Evolutionary conservation across 495 filamentous ascomycete species (phyloP).

Genomic region (Penicillium turbatum): DNA sequence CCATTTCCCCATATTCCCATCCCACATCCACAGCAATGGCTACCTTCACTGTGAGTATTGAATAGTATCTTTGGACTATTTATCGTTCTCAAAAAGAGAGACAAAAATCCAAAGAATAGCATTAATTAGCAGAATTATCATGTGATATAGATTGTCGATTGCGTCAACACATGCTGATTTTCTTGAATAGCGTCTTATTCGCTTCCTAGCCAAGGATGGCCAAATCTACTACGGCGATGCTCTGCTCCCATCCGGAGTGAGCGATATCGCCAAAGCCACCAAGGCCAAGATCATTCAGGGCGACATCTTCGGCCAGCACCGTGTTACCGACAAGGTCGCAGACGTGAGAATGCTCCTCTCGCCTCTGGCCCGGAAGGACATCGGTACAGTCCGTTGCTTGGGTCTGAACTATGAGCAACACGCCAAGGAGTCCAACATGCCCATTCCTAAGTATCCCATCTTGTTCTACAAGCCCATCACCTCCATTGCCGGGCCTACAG

Average conservation of each 20-base stretch:
- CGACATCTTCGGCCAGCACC: slow-evolving; percentile 66
- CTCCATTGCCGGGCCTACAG: slow-evolving; percentile 62
- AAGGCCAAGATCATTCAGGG: slow-evolving; percentile 67
- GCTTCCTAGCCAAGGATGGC: slow-evolving; percentile 74
- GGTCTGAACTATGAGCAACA: slow-evolving; percentile 81
- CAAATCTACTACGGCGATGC: slow-evolving; percentile 80
- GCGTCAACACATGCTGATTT: slow-evolving; percentile 2
- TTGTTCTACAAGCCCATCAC: slow-evolving; percentile 83
- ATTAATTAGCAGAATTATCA: background rate
- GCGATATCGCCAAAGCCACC: slow-evolving; percentile 61
- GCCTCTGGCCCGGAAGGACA: slow-evolving; percentile 63
- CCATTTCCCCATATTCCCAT: background rate
- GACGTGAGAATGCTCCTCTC: slow-evolving; percentile 65
- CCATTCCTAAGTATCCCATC: slow-evolving; percentile 71
- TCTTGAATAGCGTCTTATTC: slow-evolving; percentile 60
- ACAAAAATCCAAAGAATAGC: too few species aligned
- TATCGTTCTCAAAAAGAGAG: too few species aligned
- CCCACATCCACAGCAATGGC: slow-evolving; percentile 8
- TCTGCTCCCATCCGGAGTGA: slow-evolving; percentile 62
- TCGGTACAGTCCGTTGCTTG: slow-evolving; percentile 71
- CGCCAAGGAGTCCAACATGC: slow-evolving; percentile 71
- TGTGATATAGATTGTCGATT: background rate
- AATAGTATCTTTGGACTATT: too few species aligned
- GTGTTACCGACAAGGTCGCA: slow-evolving; percentile 63
- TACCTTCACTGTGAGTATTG: slow-evolving; percentile 14